Evolutionary conservation across 192 early-diverging fungal genomes (phyloP).

Genomic region (Umbelopsis sp.): DNA sequence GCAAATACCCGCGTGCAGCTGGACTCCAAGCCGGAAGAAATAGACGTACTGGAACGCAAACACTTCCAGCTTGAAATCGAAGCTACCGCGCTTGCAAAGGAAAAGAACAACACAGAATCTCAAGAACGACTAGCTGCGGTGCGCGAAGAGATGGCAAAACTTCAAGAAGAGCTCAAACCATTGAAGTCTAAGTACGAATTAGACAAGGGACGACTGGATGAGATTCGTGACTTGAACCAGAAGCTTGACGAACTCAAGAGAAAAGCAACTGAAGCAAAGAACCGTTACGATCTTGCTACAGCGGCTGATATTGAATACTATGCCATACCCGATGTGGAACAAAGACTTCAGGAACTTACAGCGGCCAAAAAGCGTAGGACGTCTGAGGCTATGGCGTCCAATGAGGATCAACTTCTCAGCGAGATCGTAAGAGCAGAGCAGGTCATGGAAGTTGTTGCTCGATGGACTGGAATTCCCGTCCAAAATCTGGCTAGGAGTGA

Average conservation of each 20-base stretch:
- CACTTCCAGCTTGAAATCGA: slow-evolving; percentile 95
- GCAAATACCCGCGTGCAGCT: slow-evolving; percentile 95
- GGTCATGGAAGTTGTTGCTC: slow-evolving; percentile 90
- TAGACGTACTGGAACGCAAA: slow-evolving; percentile 93
- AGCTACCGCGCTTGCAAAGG: slow-evolving; percentile 89
- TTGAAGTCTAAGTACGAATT: slow-evolving; percentile 83
- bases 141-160: slow-evolving; percentile 77
- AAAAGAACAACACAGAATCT: slow-evolving; percentile 88
- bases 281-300: slow-evolving; percentile 77
- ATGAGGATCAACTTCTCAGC: slow-evolving; percentile 64
- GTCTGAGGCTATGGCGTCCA: slow-evolving; percentile 62
- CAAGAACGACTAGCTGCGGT: slow-evolving; percentile 79
- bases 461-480: slow-evolving; percentile 98
- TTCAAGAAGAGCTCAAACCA: slow-evolving; percentile 89
- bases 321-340: slow-evolving; percentile 88
- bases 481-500: slow-evolving; percentile 84
- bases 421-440: slow-evolving; percentile 91
- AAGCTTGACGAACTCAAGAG: slow-evolving; percentile 87
- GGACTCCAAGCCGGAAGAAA: slow-evolving; percentile 95
- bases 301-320: slow-evolving; percentile 95
- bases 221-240: slow-evolving; percentile 82
- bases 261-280: slow-evolving; percentile 87
- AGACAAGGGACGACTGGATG: slow-evolving; percentile 87
- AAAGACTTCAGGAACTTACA: slow-evolving; percentile 74
- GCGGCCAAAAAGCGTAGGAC: slow-evolving; percentile 55